A percentile compares a stretch with the other conserved stretches of the same genome.
Evolutionary conservation across 331 rosid genomes (phyloP).

Genomic region (Spiraea crenata): DNA sequence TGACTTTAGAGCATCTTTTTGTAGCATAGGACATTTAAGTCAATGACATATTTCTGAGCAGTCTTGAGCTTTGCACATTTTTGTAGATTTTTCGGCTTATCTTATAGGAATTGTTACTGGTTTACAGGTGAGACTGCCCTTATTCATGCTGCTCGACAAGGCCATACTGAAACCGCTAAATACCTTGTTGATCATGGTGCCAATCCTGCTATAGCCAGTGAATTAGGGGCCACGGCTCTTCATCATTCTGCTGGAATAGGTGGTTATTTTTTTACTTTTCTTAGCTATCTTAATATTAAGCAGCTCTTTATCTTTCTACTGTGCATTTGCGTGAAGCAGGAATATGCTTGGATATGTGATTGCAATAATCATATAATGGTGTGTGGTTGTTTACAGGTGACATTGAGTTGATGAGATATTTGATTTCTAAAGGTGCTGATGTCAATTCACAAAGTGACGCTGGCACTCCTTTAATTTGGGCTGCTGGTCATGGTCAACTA

Average conservation of each 20-base stretch:
- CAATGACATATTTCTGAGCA: not conserved
- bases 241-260: slow-evolving; percentile 95
- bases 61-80: not conserved
- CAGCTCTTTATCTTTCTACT: too few relatives aligned
- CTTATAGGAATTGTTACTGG: slow-evolving; percentile 3
- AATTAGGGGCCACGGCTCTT: slow-evolving; percentile 80
- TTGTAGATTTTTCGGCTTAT: not conserved
- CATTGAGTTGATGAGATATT: slow-evolving; percentile 60
- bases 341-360: not conserved
- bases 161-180: slow-evolving; percentile 73
- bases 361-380: not conserved
- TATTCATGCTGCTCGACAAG: slow-evolving; percentile 89
- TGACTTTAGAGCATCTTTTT: not conserved
- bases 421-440: slow-evolving; percentile 69
- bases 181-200: slow-evolving; percentile 70
- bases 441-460: slow-evolving; percentile 81
- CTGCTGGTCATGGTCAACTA: slow-evolving; percentile 89
- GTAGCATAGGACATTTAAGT: not conserved
- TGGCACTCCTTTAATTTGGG: slow-evolving; percentile 92
- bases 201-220: slow-evolving; percentile 61
- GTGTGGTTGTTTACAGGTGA: slow-evolving; percentile 56
- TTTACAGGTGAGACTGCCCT: slow-evolving; percentile 83
- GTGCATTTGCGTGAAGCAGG: not conserved
- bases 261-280: slow-evolving; percentile 17
- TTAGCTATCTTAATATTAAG: too few relatives aligned